phyloP scores from a whole-genome alignment of 2,329 filamentous ascomycete species.

The Geosmithia flava region DNA sequence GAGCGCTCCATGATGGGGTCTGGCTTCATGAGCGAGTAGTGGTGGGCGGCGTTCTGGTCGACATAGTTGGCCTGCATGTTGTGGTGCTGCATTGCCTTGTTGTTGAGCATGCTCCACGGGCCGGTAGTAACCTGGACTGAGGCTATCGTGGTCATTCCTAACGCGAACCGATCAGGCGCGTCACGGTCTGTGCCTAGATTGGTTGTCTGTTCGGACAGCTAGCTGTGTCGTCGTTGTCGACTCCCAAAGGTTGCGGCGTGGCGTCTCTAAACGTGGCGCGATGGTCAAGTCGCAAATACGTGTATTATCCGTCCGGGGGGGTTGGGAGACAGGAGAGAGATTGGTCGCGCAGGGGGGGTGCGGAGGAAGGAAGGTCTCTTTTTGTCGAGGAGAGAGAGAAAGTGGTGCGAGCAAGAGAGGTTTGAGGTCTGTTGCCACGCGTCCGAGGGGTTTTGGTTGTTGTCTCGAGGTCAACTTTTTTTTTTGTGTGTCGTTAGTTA shows the following conservation, averaged over 20 bases:
- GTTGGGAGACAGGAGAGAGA: too few relatives aligned
- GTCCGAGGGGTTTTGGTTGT: too few relatives aligned
- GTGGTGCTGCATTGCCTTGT: conserved; percentile 27
- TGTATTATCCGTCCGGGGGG: background rate
- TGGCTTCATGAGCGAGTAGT: conserved; percentile 19
- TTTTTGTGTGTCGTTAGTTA: too few relatives aligned
- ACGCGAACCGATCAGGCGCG: background rate
- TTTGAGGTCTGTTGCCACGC: too few relatives aligned
- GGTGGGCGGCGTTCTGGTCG: conserved; percentile 16
- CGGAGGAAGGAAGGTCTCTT: too few relatives aligned
- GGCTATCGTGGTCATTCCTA: conserved; percentile 29
- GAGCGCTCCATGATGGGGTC: conserved; percentile 36
- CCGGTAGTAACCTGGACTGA: conserved; percentile 33
- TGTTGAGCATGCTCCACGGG: conserved; percentile 33
- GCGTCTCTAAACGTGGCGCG: background rate
- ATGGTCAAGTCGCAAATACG: background rate
- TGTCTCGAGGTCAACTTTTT: too few relatives aligned
- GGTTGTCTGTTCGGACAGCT: too few relatives aligned
- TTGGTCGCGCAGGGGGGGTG: too few relatives aligned
- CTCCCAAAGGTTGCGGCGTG: background rate
- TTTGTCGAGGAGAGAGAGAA: too few relatives aligned
- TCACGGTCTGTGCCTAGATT: conserved; percentile 11
- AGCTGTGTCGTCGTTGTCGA: conserved; percentile 14
- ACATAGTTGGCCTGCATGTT: conserved; percentile 17
- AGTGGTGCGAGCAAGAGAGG: too few relatives aligned